phyloP scores from a whole-genome alignment of 148 eudicot genomes.

The Silene latifolia region DNA sequence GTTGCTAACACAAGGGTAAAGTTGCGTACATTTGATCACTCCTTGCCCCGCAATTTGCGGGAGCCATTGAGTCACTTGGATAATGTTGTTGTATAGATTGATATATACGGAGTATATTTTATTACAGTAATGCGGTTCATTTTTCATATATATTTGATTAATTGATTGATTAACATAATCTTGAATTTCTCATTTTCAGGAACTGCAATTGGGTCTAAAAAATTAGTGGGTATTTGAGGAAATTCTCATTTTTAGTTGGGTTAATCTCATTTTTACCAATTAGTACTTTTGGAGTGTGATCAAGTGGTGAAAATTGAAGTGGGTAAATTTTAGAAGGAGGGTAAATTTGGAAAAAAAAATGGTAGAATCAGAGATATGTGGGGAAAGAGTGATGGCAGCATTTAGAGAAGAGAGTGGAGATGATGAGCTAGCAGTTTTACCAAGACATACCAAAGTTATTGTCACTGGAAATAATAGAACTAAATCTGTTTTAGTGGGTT shows the following conservation, averaged over 20 bases:
- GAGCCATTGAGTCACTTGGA: too few species aligned
- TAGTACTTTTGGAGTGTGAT: constrained; percentile 3
- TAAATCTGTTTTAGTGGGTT: constrained; percentile 89
- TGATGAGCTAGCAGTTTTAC: constrained; percentile 84
- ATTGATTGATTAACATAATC: constrained; percentile 1
- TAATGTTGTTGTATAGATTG: neutral
- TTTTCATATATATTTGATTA: neutral
- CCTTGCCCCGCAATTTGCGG: too few species aligned
- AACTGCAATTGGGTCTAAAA: neutral
- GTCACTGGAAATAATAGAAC: constrained; percentile 96
- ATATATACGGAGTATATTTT: too few species aligned
- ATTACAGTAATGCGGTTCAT: constrained; percentile 5
- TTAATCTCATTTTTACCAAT: neutral
- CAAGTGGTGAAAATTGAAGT: constrained; percentile 9
- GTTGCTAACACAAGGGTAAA: too few species aligned
- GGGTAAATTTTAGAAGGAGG: neutral
- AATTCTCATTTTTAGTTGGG: neutral
- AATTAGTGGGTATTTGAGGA: constrained; percentile 6
- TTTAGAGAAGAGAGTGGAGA: constrained; percentile 89
- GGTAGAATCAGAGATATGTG: constrained; percentile 62
- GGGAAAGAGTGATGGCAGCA: constrained; percentile 51
- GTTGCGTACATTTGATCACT: too few species aligned
- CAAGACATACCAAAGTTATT: constrained; percentile 91
- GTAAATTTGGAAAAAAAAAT: constrained; percentile 25
- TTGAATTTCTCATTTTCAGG: constrained; percentile 24